phyloP scores from a whole-genome alignment of 495 filamentous ascomycete species.

The Baudoinia panamericana region DNA sequence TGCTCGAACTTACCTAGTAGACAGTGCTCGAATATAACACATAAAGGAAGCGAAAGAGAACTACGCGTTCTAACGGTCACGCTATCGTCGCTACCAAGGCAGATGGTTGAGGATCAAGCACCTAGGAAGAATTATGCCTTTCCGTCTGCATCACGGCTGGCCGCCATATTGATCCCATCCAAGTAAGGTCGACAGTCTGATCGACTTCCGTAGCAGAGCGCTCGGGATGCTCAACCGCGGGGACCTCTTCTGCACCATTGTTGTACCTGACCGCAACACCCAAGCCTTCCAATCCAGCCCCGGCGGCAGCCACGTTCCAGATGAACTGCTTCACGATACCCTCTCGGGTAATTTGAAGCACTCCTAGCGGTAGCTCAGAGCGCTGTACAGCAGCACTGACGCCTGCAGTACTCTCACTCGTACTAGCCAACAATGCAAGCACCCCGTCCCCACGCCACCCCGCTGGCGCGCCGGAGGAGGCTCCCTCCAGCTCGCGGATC shows the following conservation, averaged over 20 bases:
- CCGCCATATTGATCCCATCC: conserved; percentile 14
- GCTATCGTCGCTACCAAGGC: no score
- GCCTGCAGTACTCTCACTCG: conserved; percentile 42
- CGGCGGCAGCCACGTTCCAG: conserved; percentile 55
- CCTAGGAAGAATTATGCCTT: no score
- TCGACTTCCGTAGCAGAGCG: conserved; percentile 1
- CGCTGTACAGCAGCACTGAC: conserved; percentile 53
- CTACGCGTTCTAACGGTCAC: no score
- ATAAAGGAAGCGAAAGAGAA: no score
- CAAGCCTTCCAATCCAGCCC: conserved; percentile 43
- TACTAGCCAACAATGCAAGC: conserved; percentile 48
- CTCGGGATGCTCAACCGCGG: not conserved
- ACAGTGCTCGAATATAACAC: no score
- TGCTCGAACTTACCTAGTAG: no score
- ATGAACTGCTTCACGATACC: conserved; percentile 48
- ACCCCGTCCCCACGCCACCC: conserved; percentile 47
- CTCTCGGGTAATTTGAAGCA: conserved; percentile 36
- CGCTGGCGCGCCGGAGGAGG: conserved; percentile 54
- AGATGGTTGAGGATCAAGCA: no score
- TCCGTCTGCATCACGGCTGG: not conserved
- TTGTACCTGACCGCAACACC: conserved; percentile 11
- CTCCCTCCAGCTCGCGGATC: conserved; percentile 76
- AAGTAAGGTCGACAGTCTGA: conserved; percentile 10
- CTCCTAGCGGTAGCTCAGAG: conserved; percentile 53
- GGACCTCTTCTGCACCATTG: not conserved